A percentile compares a stretch with the other conserved stretches of the same genome.
Conservation (phyloP, 345 rosid species). For the Citrus sinensis region DVS_A1.0 CM039162.1:25031001-25031500, state of each 20-base stretch:
- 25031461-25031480: conserved; percentile 51
- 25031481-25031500: conserved; percentile 54
- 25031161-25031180: conserved; percentile 46
- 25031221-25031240: conserved; percentile 55
- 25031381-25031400: conserved; percentile 35
- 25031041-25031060: conserved; percentile 15
- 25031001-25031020: conserved; percentile 16
- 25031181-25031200: conserved; percentile 42
- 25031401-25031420: conserved; percentile 26
- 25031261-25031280: conserved; percentile 36
- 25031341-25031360: conserved; percentile 38
- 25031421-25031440: conserved; percentile 53
- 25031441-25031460: conserved; percentile 48
- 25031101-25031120: conserved; percentile 32
- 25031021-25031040: neutral
- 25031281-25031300: conserved; percentile 50
- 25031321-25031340: conserved; percentile 48
- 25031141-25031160: conserved; percentile 38
- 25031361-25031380: conserved; percentile 54
- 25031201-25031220: conserved; percentile 52
- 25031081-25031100: conserved; percentile 42
- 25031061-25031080: conserved; percentile 34
- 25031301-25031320: conserved; percentile 47
- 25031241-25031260: conserved; percentile 45
- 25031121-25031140: conserved; percentile 40